Base-by-base conservation (phyloP, 306 rosid species). In the Cyclanthera cordifolia region DNA sequence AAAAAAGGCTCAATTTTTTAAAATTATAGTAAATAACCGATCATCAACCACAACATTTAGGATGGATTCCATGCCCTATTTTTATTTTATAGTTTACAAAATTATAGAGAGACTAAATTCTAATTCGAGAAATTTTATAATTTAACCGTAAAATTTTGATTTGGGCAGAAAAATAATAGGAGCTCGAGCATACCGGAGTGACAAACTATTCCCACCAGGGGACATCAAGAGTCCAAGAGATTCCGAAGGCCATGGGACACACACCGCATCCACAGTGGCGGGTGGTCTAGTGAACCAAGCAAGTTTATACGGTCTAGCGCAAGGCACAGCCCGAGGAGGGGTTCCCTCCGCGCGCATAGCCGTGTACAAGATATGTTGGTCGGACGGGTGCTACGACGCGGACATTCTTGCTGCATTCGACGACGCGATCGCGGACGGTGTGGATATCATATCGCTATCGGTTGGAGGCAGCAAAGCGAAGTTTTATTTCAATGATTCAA, bases 81-180 rank as follows among this genome's bases (percentile, higher is more conserved):
- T n/a, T n/a, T n/a, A n/a, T n/a, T n/a, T n/a, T n/a, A n/a, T n/a
- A n/a, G n/a, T n/a, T n/a, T n/a, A n/a, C n/a, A n/a, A n/a, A n/a
- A n/a, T n/a, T n/a, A n/a, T n/a, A n/a, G n/a, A n/a, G n/a, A n/a
- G n/a, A n/a, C n/a, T n/a, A n/a, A n/a, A n/a, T n/a, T n/a, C n/a
- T n/a, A n/a, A n/a, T n/a, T n/a, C n/a, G n/a, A n/a, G n/a, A n/a
- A n/a, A n/a, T n/a, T n/a, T n/a, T n/a, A n/a, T n/a, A n/a, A n/a
- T n/a, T n/a, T n/a, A n/a, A n/a, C n/a, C n/a, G n/a, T n/a, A n/a
- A n/a, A n/a, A n/a, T n/a, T n/a, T n/a, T n/a, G n/a, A n/a, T n/a
- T n/a, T n/a, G n/a, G 8, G 8, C 3, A 83, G 93, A 9, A 87
- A 87, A 61, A 49, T 87, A 12, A 79, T 84, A 0, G 87, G 93